Conservation (phyloP, 2,329 filamentous ascomycete species). For the Sporothrix inflata region DNA sequence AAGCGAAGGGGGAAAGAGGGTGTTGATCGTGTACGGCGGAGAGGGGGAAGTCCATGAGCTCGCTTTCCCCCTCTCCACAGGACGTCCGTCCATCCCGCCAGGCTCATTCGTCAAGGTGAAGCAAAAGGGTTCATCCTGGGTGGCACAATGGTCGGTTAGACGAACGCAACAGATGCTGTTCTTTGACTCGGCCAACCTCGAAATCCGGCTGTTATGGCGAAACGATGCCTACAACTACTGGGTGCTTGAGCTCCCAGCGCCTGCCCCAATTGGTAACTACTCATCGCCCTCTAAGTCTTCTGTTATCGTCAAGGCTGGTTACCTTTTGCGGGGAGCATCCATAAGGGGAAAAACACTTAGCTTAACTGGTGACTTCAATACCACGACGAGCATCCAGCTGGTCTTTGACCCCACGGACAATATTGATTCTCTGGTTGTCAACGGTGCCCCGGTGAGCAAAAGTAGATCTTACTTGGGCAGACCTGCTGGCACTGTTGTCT, state of each 20-base stretch:
- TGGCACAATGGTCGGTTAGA: not conserved
- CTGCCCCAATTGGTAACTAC: not conserved
- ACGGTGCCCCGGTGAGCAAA: not conserved
- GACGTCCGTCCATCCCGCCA: not conserved
- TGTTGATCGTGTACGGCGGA: not conserved
- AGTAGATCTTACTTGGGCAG: not conserved
- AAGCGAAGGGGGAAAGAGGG: not conserved
- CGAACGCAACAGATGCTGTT: not conserved
- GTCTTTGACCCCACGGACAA: conserved; percentile 1
- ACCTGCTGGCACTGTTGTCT: not conserved
- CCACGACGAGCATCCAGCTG: conserved; percentile 5
- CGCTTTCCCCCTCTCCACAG: not conserved
- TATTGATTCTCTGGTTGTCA: not conserved
- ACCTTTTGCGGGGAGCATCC: not conserved
- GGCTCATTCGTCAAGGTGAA: not conserved
- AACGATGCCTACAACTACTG: conserved; percentile 7
- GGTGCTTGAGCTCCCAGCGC: not conserved
- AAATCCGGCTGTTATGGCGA: not conserved
- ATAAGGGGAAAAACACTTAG: not conserved
- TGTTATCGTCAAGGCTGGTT: not conserved
- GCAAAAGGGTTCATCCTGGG: not conserved
- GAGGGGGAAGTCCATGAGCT: not conserved
- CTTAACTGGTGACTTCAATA: not conserved
- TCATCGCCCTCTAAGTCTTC: not conserved
- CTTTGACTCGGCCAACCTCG: conserved; percentile 1